These are phyloP conservation scores for Hypomontagnella submonticulosa DNA, from an alignment of 495 filamentous ascomycete genomes.

Conservation along the genomic window DNA sequence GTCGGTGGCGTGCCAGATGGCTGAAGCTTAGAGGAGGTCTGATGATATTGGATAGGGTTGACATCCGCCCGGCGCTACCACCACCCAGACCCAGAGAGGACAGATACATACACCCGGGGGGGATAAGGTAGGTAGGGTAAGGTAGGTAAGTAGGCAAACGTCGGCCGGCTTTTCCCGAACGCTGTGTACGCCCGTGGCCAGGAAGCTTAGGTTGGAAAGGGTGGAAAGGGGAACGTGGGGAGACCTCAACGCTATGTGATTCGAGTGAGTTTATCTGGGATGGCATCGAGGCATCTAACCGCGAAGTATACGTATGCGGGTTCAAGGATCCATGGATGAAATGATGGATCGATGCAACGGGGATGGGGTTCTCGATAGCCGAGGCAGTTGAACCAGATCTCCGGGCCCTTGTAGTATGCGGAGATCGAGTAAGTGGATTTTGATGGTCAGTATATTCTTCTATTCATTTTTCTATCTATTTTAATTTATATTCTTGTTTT, in stretches of 20 bases:
- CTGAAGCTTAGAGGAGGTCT: constrained; percentile 1
- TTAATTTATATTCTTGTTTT: background rate
- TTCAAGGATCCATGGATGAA: background rate
- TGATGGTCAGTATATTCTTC: background rate
- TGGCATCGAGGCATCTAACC: background rate
- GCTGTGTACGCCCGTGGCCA: background rate
- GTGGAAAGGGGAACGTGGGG: too few relatives aligned
- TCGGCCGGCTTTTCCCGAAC: constrained; percentile 22
- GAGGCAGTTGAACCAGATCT: constrained; percentile 49
- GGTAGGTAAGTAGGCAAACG: background rate
- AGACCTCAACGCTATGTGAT: too few relatives aligned
- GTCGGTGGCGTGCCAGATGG: constrained; percentile 12
- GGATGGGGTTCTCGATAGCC: constrained; percentile 42
- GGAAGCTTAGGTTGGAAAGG: too few relatives aligned
- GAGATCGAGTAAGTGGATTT: constrained; percentile 32
- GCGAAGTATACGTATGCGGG: background rate
- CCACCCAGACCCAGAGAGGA: too few relatives aligned
- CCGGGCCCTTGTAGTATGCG: constrained; percentile 34
- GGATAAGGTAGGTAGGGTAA: too few relatives aligned
- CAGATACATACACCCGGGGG: too few relatives aligned
- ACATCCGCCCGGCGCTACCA: too few relatives aligned
- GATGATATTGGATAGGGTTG: too few relatives aligned
- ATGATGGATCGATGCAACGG: constrained; percentile 10
- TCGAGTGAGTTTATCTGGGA: too few relatives aligned
- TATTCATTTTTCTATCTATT: constrained; percentile 1